Evolutionary conservation across 2,329 filamentous ascomycete genomes (phyloP).

Genomic region (Curvularia sp.): DNA sequence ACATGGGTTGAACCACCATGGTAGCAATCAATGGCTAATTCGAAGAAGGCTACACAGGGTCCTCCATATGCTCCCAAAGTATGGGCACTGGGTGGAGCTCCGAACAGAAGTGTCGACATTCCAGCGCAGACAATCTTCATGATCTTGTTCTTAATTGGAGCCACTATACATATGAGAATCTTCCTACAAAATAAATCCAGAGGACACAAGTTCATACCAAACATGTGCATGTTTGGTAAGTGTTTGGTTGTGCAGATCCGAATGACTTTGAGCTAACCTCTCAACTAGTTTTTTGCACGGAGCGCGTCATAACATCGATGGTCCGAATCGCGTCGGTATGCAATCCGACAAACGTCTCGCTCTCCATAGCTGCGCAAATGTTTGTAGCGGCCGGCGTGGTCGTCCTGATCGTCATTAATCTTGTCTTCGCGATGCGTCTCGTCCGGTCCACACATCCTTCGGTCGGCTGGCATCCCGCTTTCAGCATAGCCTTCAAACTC

Average conservation of each 20-base stretch:
- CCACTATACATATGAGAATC: constrained; percentile 52
- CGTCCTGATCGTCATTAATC: constrained; percentile 77
- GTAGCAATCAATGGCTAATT: constrained; percentile 14
- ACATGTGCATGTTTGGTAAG: constrained; percentile 50
- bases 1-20: neutral
- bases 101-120: constrained; percentile 48
- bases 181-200: constrained; percentile 49
- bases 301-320: constrained; percentile 51
- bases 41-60: constrained; percentile 25
- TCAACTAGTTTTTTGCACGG: constrained; percentile 52
- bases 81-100: constrained; percentile 49
- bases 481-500: constrained; percentile 61
- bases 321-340: constrained; percentile 47
- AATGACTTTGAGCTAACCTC: neutral
- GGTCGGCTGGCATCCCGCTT: constrained; percentile 70
- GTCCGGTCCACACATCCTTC: constrained; percentile 74
- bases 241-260: neutral
- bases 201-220: constrained; percentile 54
- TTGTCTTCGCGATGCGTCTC: constrained; percentile 78
- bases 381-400: constrained; percentile 77
- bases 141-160: constrained; percentile 51
- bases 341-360: constrained; percentile 50
- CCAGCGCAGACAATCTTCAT: constrained; percentile 53
- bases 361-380: constrained; percentile 68
- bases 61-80: constrained; percentile 41